Conservation (phyloP, 2,329 filamentous ascomycete genomes). For the Pseudonectria foliicola region DNA sequence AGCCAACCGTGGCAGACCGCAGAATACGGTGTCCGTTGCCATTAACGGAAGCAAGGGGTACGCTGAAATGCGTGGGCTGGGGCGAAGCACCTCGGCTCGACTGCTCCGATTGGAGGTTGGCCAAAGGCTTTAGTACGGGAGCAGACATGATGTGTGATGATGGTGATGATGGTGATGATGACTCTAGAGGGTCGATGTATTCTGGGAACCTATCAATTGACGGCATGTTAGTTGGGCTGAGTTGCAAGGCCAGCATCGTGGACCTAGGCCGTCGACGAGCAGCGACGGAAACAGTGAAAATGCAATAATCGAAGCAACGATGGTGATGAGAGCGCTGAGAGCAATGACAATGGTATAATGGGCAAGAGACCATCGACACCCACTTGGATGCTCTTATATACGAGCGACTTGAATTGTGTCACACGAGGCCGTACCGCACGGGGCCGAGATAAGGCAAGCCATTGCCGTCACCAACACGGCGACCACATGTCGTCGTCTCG, state of each 20-base stretch:
- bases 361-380: too few relatives aligned
- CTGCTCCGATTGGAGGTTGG: conserved; percentile 33
- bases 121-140: conserved; percentile 34
- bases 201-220: conserved; percentile 36
- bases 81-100: conserved; percentile 67
- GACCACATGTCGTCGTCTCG: conserved; percentile 4
- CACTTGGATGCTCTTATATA: background rate
- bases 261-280: conserved; percentile 7
- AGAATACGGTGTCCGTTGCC: conserved; percentile 65
- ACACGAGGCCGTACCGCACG: too few relatives aligned
- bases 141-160: conserved; percentile 24
- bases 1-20: conserved; percentile 85
- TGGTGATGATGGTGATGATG: conserved; percentile 13
- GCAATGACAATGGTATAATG: conserved; percentile 4
- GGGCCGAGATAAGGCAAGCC: too few relatives aligned
- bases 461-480: background rate
- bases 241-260: conserved; percentile 31
- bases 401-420: background rate
- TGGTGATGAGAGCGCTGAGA: conserved; percentile 6
- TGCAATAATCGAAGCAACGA: conserved; percentile 5
- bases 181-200: conserved; percentile 35
- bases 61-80: conserved; percentile 76
- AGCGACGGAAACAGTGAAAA: conserved; percentile 6
- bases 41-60: conserved; percentile 48
- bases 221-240: conserved; percentile 34